phyloP scores from a whole-genome alignment of 495 filamentous ascomycete genomes.

The Penicillium paradoxum region DNA sequence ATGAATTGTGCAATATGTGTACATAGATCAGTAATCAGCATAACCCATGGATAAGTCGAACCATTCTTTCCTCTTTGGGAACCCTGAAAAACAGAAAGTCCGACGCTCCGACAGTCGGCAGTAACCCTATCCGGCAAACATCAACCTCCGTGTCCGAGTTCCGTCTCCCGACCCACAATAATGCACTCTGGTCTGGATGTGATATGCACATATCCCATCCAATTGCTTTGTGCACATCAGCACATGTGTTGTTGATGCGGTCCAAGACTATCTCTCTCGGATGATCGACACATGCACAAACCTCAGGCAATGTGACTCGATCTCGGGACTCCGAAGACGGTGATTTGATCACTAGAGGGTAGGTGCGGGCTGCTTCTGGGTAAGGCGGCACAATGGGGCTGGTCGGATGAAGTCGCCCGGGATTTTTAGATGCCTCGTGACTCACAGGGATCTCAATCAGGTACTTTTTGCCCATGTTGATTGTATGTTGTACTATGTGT shows the following conservation, averaged over 20 bases:
- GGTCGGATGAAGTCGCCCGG: not conserved
- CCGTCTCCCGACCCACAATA: not conserved
- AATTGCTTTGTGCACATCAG: not conserved
- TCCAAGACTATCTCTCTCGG: not conserved
- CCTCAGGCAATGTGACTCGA: not conserved
- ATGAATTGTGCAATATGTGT: not conserved
- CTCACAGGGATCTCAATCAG: not conserved
- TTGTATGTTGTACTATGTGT: not conserved
- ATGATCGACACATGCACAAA: not conserved
- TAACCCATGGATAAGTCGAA: no score
- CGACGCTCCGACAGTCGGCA: not conserved
- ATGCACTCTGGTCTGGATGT: no score
- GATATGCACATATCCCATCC: no score
- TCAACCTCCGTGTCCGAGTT: not conserved
- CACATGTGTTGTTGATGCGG: no score
- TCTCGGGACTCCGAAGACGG: not conserved
- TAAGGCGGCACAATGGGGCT: not conserved
- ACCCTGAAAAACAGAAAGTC: no score
- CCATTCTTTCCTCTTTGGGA: no score
- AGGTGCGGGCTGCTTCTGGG: no score
- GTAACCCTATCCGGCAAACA: not conserved
- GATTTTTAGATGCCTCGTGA: not conserved
- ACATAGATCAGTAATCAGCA: no score
- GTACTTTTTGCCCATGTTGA: not conserved
- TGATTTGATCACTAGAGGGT: no score